These are phyloP conservation scores for Mortierella sp. DNA, from an alignment of 371 early-diverging fungal species.

Conservation along the genomic window DNA sequence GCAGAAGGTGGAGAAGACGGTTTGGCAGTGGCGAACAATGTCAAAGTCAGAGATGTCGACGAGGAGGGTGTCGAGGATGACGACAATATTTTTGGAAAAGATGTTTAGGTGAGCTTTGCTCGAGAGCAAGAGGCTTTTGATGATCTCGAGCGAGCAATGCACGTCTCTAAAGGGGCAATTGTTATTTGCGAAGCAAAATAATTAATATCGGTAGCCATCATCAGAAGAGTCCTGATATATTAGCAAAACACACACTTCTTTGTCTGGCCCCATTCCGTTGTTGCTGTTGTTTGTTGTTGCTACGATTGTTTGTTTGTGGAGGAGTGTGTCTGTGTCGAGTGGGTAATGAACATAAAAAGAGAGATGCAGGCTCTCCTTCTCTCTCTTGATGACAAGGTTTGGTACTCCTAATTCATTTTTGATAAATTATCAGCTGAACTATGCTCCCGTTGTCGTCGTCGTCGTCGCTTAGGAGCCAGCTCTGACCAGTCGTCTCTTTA, in stretches of 20 bases:
- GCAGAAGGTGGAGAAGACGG: slow-evolving; percentile 74
- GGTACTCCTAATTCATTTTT: too few relatives aligned
- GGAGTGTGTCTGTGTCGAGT: not conserved
- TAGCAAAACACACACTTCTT: too few relatives aligned
- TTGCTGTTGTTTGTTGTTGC: too few relatives aligned
- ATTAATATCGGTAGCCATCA: too few relatives aligned
- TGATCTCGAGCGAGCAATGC: slow-evolving; percentile 73
- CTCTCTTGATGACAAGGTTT: too few relatives aligned
- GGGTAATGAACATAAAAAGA: not conserved
- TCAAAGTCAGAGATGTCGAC: slow-evolving; percentile 56
- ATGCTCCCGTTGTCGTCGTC: too few relatives aligned
- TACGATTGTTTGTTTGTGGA: too few relatives aligned
- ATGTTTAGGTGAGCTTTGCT: slow-evolving; percentile 85
- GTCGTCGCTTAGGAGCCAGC: not conserved
- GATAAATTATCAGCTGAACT: slow-evolving; percentile 6
- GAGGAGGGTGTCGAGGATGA: slow-evolving; percentile 65
- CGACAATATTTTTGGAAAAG: slow-evolving; percentile 82
- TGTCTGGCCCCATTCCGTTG: too few relatives aligned
- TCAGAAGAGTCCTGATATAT: too few relatives aligned
- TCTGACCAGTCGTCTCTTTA: not conserved
- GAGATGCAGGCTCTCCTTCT: not conserved
- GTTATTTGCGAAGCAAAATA: not conserved
- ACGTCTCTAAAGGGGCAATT: slow-evolving; percentile 27
- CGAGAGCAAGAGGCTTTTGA: slow-evolving; percentile 77
- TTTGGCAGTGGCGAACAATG: slow-evolving; percentile 59